Evolutionary conservation across 1,139 yeast species (phyloP).

Genomic region (Kodamaea sp.): DNA sequence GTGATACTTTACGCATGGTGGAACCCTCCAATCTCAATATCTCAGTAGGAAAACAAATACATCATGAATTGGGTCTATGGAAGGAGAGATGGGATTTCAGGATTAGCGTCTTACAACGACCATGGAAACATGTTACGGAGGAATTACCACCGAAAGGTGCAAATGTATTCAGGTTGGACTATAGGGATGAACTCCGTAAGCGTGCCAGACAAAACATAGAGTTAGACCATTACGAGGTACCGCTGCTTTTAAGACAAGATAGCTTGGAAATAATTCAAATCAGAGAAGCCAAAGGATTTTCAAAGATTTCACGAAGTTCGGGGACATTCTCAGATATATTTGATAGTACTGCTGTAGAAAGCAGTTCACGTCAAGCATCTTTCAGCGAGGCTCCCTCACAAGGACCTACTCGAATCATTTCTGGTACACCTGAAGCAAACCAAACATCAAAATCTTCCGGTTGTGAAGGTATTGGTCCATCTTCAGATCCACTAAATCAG

Average conservation of each 20-base stretch:
- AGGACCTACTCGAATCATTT: too few relatives aligned
- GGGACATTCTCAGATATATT: too few relatives aligned
- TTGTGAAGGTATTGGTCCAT: too few relatives aligned
- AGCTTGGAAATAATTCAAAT: slow-evolving; percentile 4
- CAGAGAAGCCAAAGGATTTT: too few relatives aligned
- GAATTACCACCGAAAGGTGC: slow-evolving; percentile 1
- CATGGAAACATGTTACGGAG: slow-evolving; percentile 26
- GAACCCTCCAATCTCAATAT: not conserved
- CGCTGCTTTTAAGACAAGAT: slow-evolving; percentile 6
- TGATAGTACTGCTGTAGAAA: too few relatives aligned
- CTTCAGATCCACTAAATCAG: too few relatives aligned
- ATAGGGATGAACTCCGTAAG: slow-evolving; percentile 3
- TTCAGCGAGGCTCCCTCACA: too few relatives aligned
- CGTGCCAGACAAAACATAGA: slow-evolving; percentile 1
- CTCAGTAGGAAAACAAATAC: not conserved
- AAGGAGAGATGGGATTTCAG: slow-evolving; percentile 26
- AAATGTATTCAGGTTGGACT: slow-evolving; percentile 1
- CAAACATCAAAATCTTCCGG: too few relatives aligned
- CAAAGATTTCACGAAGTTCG: too few relatives aligned
- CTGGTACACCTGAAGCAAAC: too few relatives aligned
- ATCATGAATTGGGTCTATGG: slow-evolving; percentile 29
- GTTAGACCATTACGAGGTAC: slow-evolving; percentile 2
- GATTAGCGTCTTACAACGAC: slow-evolving; percentile 15
- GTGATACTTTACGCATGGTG: slow-evolving; percentile 2
- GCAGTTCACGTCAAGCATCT: too few relatives aligned